Percentiles rank a stretch among this genome's conserved stretches.
phyloP scores from a whole-genome alignment of 257 asterid species.

The Plantago ovata region DNA sequence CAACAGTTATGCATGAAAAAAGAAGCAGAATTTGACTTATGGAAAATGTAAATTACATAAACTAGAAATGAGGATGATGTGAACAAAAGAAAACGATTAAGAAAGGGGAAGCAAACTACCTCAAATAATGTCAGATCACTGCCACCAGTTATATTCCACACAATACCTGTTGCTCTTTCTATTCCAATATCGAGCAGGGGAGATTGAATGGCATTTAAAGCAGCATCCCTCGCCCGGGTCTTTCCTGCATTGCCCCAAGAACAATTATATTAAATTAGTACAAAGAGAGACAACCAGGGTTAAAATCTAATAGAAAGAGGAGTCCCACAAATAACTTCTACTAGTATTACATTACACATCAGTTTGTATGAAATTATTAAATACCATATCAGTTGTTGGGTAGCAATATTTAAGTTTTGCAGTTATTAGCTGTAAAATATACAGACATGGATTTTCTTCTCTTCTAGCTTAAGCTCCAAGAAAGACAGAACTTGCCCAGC shows the following conservation, averaged over 20 bases:
- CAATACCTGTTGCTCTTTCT: constrained; percentile 95
- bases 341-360: not conserved
- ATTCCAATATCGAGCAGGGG: constrained; percentile 89
- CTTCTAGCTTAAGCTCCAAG: too few species aligned
- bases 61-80: not conserved
- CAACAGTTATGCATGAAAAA: too few species aligned
- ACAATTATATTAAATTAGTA: constrained; percentile 19
- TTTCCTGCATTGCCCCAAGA: constrained; percentile 55
- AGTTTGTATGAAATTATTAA: too few species aligned
- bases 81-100: constrained; percentile 1
- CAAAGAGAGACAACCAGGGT: not conserved
- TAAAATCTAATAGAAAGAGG: constrained; percentile 2
- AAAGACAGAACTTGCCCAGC: too few species aligned
- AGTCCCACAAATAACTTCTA: constrained; percentile 1
- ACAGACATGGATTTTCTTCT: too few species aligned
- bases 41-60: not conserved
- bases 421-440: too few species aligned
- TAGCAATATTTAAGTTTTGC: too few species aligned
- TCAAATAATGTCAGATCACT: constrained; percentile 84
- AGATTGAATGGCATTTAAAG: constrained; percentile 81
- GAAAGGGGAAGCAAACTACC: constrained; percentile 37
- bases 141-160: constrained; percentile 97
- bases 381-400: too few species aligned
- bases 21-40: too few species aligned
- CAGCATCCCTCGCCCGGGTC: constrained; percentile 94